phyloP scores from a whole-genome alignment of 176 grass and related monocot genomes.

The Carex parvula region DNA sequence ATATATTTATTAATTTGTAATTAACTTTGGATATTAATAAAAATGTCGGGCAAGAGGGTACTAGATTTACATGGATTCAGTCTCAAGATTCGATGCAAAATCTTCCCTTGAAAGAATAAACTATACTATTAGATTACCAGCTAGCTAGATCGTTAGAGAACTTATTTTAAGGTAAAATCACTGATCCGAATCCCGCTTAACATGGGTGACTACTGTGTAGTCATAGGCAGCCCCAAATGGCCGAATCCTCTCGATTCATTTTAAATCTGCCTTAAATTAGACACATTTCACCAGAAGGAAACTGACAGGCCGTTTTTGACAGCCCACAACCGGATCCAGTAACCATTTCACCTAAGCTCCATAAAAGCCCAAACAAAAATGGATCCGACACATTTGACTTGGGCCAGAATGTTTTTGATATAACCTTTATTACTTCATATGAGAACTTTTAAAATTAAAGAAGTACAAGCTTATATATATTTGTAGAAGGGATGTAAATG shows the following conservation, averaged over 20 bases:
- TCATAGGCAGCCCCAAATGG: background rate
- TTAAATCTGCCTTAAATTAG: background rate
- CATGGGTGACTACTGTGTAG: background rate
- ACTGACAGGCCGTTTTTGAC: background rate
- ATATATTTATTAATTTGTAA: too few relatives aligned
- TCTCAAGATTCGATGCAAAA: constrained; percentile 18
- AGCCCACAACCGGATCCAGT: background rate
- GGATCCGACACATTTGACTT: background rate
- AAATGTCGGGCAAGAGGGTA: background rate
- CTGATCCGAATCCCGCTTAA: constrained; percentile 6
- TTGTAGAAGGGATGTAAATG: too few relatives aligned
- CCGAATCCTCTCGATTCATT: background rate
- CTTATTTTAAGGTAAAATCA: constrained; percentile 8
- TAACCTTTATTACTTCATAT: background rate
- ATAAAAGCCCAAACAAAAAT: background rate
- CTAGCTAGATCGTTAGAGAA: constrained; percentile 6
- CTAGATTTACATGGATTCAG: background rate
- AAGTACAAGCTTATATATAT: too few relatives aligned
- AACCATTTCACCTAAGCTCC: background rate
- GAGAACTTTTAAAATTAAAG: background rate
- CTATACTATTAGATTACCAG: background rate
- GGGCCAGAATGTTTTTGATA: background rate
- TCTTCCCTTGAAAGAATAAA: constrained; percentile 29
- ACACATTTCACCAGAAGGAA: background rate
- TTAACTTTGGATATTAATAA: too few relatives aligned